Evolutionary conservation across 2,329 filamentous ascomycete species (phyloP), one percentile per base, ranked within the genome.

Genomic region (Scedosporium apiospermum): DNA sequence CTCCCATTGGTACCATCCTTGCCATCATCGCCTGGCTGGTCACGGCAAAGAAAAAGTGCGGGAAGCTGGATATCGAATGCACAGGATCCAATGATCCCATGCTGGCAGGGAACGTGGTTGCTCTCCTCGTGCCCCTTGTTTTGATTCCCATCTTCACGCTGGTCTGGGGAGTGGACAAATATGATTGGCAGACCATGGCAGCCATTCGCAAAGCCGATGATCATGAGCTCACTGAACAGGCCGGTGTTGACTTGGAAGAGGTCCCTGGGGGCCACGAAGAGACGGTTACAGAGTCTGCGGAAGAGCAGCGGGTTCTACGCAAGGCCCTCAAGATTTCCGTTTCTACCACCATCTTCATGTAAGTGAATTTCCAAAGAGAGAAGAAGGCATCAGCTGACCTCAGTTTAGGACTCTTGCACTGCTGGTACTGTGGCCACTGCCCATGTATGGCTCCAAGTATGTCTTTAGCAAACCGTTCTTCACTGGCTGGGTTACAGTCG

Each of bases 361-460:
- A 90, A 87, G 0, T 77, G 85, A 9, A 26, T 44, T 41, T 2
- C 2, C 34, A 18, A 5, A 10, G 3, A 5, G 26, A 9, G 10
- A 21, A 57, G 18, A 18, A 14, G 23, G 5, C 1, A 26, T 1
- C 4, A 23, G 14, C 0, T 18, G 61, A 68, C 49, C 26, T 6
- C 16, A 9, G 12, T 34, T 12, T 49, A 61, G 59, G 77, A 89
- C 90, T 0, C 65, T 96, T 0, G 81, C 85, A 0, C 78, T 96
- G 63, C 77, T 96, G 0, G 80, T 96, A 1, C 82, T 96, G 16
- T 96, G 92, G 91, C 92, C 93, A 0, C 93, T 96, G 82, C 92
- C 92, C 1, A 87, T 96, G 85, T 96, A 95, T 70, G 92, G 91
- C 10, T 81, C 82, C 0, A 83, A 83, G 0, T 96, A 96, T 71